Percentiles rank a stretch among this genome's conserved stretches.
Conservation (phyloP, 169 alveolate genomes). For the Plasmodium knowlesi region DNA sequence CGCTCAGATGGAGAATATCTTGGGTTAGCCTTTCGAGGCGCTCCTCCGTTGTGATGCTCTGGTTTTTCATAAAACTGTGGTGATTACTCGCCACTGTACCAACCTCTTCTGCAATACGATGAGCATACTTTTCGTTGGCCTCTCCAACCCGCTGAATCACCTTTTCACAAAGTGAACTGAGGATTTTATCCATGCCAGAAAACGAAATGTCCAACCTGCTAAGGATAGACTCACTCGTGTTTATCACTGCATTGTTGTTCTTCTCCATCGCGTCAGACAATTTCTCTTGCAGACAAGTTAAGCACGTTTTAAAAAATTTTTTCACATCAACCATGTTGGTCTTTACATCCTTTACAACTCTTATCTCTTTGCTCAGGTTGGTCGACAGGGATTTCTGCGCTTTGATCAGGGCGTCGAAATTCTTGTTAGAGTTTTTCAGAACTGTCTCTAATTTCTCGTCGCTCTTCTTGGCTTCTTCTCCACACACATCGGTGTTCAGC, state of each 20-base stretch:
- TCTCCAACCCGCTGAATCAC: background rate
- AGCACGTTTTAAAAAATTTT: background rate
- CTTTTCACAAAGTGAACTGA: background rate
- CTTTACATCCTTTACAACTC: background rate
- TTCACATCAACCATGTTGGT: background rate
- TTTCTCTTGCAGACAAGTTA: constrained; percentile 3
- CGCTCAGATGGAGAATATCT: background rate
- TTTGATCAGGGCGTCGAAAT: background rate
- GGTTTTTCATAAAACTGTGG: background rate
- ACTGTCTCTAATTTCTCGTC: background rate
- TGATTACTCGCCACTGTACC: background rate
- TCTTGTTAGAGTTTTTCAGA: background rate
- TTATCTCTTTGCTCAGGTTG: constrained; percentile 2
- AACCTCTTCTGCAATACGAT: background rate
- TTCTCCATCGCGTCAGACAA: background rate
- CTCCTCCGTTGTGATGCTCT: background rate
- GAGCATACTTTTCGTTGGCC: background rate
- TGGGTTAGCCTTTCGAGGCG: background rate
- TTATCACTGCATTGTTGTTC: background rate
- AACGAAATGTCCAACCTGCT: background rate
- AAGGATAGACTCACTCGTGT: constrained; percentile 2
- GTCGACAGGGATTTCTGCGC: background rate
- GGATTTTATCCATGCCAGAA: background rate
- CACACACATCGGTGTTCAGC: background rate
- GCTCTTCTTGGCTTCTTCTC: background rate